Evolutionary conservation across 495 filamentous ascomycete genomes (phyloP), one percentile per base, ranked within the genome.

Genomic region (Podospora anserina): DNA sequence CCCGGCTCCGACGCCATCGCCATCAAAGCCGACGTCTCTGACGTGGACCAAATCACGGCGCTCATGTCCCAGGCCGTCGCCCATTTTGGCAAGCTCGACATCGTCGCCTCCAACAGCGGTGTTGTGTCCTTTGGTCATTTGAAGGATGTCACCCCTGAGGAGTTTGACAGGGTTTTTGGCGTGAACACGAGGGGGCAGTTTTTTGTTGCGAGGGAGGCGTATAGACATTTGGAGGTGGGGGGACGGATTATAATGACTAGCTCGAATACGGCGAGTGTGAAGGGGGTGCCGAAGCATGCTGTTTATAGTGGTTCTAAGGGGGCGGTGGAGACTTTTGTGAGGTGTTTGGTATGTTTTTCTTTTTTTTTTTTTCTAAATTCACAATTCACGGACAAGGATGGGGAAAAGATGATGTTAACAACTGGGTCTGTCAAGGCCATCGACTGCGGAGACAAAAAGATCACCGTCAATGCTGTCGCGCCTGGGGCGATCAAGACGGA

Each of bases 131-230:
- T 85, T 80, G 83, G 84, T 73, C 82, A 84, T 77, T 78, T 90
- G 69, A 85, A 87, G 64, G 90, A 94, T 68, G 88, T 93, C 49
- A 92, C 91, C 1, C 83, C 87, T 62, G 89, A 88, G 72, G 87
- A 90, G 71, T 94, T 89, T 82, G 91, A 94, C 78, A 82, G 85
- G 54, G 88, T 94, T 64, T 92, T 94, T 81, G 86, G 86, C 77
- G 78, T 94, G 66, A 96, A 96, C 80, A 86, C 86, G 3, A 86
- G 90, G 1, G 92, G 87, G 1, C 92, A 94, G 78, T 94, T 93
- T 84, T 93, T 94, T 80, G 88, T 92, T 57, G 88, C 88, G 64
- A 86, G 88, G 75, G 84, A 89, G 79, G 89, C 85, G 5, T 88
- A 88, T 76, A 85, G 84, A 78, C 80, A 90, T 76, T 80, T 88